Evolutionary conservation across 2,329 filamentous ascomycete species (phyloP).

Genomic region (Beauveria sp.): DNA sequence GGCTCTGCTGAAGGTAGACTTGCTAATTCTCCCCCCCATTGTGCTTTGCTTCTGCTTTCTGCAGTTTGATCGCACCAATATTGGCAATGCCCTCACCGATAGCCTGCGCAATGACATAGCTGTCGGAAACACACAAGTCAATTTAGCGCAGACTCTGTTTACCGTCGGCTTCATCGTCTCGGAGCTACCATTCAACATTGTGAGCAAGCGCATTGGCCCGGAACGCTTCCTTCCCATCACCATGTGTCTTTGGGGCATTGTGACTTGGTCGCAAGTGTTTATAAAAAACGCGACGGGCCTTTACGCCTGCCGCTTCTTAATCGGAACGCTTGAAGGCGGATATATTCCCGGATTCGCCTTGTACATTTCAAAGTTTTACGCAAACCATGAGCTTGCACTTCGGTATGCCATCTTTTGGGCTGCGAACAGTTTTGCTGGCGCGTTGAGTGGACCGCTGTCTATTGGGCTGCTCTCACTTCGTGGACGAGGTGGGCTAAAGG

Average conservation of each 20-base stretch:
- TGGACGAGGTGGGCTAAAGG: constrained; percentile 17
- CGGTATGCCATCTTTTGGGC: constrained; percentile 24
- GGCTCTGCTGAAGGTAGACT: constrained; percentile 19
- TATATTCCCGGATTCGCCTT: constrained; percentile 25
- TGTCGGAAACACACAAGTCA: constrained; percentile 42
- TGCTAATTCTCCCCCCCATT: constrained; percentile 22
- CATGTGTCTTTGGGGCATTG: constrained; percentile 23
- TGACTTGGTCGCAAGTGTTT: constrained; percentile 22
- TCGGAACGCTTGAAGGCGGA: constrained; percentile 24
- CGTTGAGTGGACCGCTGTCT: constrained; percentile 19
- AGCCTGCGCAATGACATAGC: constrained; percentile 39
- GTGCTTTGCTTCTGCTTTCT: constrained; percentile 25
- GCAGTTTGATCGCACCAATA: constrained; percentile 30
- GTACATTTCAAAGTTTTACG: constrained; percentile 24
- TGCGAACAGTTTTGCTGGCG: constrained; percentile 22
- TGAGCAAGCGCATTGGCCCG: constrained; percentile 21
- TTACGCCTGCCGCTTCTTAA: constrained; percentile 20
- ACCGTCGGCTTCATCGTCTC: constrained; percentile 41
- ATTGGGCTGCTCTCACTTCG: constrained; percentile 21
- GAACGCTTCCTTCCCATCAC: constrained; percentile 22
- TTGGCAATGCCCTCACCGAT: constrained; percentile 44
- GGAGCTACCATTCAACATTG: constrained; percentile 26
- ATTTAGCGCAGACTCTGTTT: constrained; percentile 43
- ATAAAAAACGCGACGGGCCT: constrained; percentile 19
- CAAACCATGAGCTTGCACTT: constrained; percentile 21